Percentiles rank a stretch among this genome's conserved stretches.
Conservation (phyloP, 306 rosid species). For the Parietaria judaica region DNA sequence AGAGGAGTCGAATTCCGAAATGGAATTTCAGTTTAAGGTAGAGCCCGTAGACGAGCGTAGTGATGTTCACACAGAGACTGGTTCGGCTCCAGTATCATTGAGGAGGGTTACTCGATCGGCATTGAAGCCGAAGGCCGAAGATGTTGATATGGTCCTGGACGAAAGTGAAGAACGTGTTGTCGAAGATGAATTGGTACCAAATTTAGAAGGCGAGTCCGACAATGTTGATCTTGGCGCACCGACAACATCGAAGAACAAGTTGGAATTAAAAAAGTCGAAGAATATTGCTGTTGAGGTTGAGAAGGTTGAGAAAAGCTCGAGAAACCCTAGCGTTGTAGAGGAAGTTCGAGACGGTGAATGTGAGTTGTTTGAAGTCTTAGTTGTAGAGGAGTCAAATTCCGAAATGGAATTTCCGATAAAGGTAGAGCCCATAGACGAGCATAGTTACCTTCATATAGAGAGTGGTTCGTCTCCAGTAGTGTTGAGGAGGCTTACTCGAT, state of each 20-base stretch:
- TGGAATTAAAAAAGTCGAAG: constrained; percentile 66
- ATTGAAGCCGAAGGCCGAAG: constrained; percentile 24
- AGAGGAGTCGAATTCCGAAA: constrained; percentile 4
- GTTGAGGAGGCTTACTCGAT: constrained; percentile 38
- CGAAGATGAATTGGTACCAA: constrained; percentile 16
- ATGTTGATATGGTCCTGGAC: constrained; percentile 10
- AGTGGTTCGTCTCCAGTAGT: constrained; percentile 20
- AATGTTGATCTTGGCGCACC: constrained; percentile 19
- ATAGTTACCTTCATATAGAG: not conserved
- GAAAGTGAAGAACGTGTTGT: constrained; percentile 19
- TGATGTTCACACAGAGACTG: constrained; percentile 7
- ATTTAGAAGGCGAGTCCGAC: constrained; percentile 26
- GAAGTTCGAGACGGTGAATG: constrained; percentile 4
- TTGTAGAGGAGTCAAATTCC: constrained; percentile 9
- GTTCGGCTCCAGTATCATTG: constrained; percentile 17
- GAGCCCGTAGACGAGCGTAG: constrained; percentile 16
- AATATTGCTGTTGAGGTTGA: constrained; percentile 28
- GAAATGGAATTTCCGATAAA: constrained; percentile 13
- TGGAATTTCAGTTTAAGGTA: constrained; percentile 15
- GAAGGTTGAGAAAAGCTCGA: not conserved
- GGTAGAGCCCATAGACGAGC: constrained; percentile 16
- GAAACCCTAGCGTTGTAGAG: constrained; percentile 1
- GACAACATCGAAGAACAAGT: constrained; percentile 31
- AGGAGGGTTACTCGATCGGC: constrained; percentile 42
- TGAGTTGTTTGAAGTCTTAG: constrained; percentile 18